Evolutionary conservation across 208 protist species (phyloP), one percentile per base, ranked within the genome.

Genomic region (Crithidia acanthocephali): DNA sequence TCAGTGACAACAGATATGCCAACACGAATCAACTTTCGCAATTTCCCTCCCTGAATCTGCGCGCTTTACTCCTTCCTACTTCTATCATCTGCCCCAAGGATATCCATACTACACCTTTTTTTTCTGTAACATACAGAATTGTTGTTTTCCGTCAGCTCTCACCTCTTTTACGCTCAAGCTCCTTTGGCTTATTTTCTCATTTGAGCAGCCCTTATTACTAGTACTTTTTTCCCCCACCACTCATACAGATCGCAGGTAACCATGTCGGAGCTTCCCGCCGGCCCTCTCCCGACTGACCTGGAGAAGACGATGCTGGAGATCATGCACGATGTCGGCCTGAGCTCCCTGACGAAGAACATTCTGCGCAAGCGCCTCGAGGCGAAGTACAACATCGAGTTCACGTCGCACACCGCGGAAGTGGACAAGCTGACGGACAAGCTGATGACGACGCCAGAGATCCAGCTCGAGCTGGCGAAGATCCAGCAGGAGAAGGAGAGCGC

Each of bases 361-460:
- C 59, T 96, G 57, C 82, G 82, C 51, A 58, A 69, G 40, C 84
- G 81, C 33, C 72, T 94, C 23, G 81, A 91, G 73, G 73, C 76
- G n/a, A 87, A 87, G 69, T 93, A 93, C 79, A 80, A 83, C 15
- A 94, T 90, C 47, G 83, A 90, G 63, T 94, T 94, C 67, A 56
- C 58, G 30, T 68, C 78, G 22, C 82, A 90, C 72, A 63, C 60
- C 22, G 55, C 55, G 2, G 74, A 74, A 58, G 25, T 96, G 37
- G 68, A 83, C n/a, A 35, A 74, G 28, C 65, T 80, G 48, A 51
- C 87, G 23, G n/a, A 23, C 16, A 81, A 86, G 53, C 59, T 89
- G 18, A 77, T 96, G 81, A 68, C 57, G 32, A 80, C 72, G 8
- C 83, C 80, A 22, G 88, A 90, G 65, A 85, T 92, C 40, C 80